Percentiles rank a stretch among this genome's conserved stretches.
phyloP scores from a whole-genome alignment of 768 basidiomycete genomes.

The Dictyophora rubrovolvata region DNA sequence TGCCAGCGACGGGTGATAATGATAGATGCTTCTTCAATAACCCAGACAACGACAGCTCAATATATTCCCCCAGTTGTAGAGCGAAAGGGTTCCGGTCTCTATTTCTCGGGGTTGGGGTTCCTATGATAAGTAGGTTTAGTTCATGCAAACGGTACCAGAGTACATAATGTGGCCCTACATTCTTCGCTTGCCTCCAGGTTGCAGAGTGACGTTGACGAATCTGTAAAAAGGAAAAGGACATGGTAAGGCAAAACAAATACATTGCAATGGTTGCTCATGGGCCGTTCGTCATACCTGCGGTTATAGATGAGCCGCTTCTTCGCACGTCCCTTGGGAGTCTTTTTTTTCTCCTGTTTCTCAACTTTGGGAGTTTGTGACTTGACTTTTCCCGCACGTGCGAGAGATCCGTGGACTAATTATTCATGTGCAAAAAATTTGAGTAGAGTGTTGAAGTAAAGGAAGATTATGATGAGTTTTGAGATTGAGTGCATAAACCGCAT shows the following conservation, averaged over 20 bases:
- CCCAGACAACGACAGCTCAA: too few species aligned
- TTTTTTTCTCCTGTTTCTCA: slow-evolving; percentile 99
- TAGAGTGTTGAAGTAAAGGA: not conserved
- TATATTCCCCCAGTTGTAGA: too few species aligned
- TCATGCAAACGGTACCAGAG: slow-evolving; percentile 91
- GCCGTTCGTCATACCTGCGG: slow-evolving; percentile 55
- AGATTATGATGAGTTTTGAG: not conserved
- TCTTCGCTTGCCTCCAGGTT: slow-evolving; percentile 87
- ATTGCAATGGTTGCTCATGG: too few species aligned
- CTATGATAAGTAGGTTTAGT: slow-evolving; percentile 70
- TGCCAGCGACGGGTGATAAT: too few species aligned
- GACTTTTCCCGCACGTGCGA: slow-evolving; percentile 99
- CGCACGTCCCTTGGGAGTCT: slow-evolving; percentile 92
- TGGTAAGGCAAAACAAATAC: not conserved
- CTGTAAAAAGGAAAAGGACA: slow-evolving; percentile 26
- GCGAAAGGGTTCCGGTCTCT: slow-evolving; percentile 16
- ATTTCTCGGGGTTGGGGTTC: slow-evolving; percentile 62
- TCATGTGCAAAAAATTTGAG: not conserved
- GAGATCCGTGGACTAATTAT: slow-evolving; percentile 85
- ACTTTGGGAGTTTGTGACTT: slow-evolving; percentile 98
- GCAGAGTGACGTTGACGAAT: slow-evolving; percentile 89
- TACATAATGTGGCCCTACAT: slow-evolving; percentile 62
- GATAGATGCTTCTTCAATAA: too few species aligned
- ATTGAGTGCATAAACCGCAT: not conserved
- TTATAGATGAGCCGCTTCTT: slow-evolving; percentile 95